Evolutionary conservation across 2,329 filamentous ascomycete species (phyloP).

Genomic region (Bipolaris cookei): DNA sequence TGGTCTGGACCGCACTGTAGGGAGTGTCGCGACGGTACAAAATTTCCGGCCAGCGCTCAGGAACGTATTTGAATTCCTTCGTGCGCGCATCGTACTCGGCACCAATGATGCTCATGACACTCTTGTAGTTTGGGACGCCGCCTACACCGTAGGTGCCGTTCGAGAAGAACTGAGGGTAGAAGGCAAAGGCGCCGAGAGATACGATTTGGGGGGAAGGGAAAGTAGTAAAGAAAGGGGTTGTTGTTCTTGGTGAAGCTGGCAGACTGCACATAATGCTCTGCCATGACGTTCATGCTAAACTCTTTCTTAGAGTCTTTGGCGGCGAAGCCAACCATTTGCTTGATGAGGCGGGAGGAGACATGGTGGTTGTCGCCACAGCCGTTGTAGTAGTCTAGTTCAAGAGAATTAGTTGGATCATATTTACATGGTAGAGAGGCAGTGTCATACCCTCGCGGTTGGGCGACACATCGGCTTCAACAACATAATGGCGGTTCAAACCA

Average conservation of each 20-base stretch:
- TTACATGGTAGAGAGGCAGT: conserved; percentile 18
- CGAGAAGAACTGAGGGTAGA: conserved; percentile 39
- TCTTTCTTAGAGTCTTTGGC: conserved; percentile 28
- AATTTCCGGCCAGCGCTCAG: conserved; percentile 61
- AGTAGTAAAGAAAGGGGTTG: conserved; percentile 53
- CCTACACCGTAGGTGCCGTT: conserved; percentile 48
- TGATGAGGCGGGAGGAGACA: conserved; percentile 35
- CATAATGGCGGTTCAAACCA: conserved; percentile 51
- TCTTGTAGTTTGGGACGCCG: conserved; percentile 42
- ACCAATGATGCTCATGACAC: conserved; percentile 56
- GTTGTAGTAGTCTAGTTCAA: conserved; percentile 43
- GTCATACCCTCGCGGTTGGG: conserved; percentile 48
- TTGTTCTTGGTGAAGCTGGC: conserved; percentile 52
- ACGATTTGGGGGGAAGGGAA: conserved; percentile 55
- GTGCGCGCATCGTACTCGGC: conserved; percentile 53
- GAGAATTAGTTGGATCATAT: conserved; percentile 30
- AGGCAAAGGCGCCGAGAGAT: conserved; percentile 53
- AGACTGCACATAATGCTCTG: conserved; percentile 38
- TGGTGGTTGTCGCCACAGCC: conserved; percentile 53
- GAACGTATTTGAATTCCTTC: conserved; percentile 55
- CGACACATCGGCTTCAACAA: conserved; percentile 46
- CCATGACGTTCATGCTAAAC: conserved; percentile 39
- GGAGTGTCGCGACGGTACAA: conserved; percentile 58
- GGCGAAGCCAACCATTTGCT: conserved; percentile 21
- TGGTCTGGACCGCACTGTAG: conserved; percentile 52